Base-by-base conservation (phyloP, 2,329 filamentous ascomycete species). In the Verticillium isaacii region DNA sequence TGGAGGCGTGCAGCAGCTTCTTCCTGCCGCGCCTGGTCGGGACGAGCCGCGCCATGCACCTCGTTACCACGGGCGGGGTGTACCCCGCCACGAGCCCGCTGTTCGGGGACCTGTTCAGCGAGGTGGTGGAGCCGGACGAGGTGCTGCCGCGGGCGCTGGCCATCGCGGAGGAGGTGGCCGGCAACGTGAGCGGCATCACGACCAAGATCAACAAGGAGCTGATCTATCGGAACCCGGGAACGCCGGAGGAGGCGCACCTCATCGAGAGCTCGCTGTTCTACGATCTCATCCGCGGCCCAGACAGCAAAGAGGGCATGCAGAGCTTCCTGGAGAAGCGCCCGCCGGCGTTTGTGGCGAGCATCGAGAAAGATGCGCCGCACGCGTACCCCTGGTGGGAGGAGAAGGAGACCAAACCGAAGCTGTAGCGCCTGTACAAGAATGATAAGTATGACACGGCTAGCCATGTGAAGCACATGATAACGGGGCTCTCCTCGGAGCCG, bases 11-110 rank as follows among this genome's bases (percentile, higher is more conserved):
- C 69, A 86, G 82, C 58, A 88, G 85, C 9, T 93, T 84, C 73
- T 93, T 91, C 77, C 79, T 93, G 39, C 89, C 90, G 2, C 82
- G 88, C 0, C 78, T 92, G 32, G 82, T 92, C 63, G 90, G 90
- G 62, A 78, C 82, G 61, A 82, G 82, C 15, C 81, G 83, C 65
- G 88, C 89, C 0, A 75, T 89, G 71, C 84, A 89, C 68, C 80
- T 91, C 34, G 78, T 85, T 54, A 90, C 89, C 3, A 92, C 89
- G 0, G 90, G 89, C 0, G 75, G 76, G 2, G 86, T 86, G 0
- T 89, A 88, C 69, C 75, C 76, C 4, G 78, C 80, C 17, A 69
- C 71, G 0, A 77, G 85, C 70, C 73, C 74, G 29, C 77, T 87
- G 60, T 81, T 86, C 61, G 80, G 78, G 58, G 83, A 78, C 11